These are phyloP conservation scores for Pseudopyricularia javanii DNA, from an alignment of 2,329 filamentous ascomycete genomes.

Conservation along the genomic window DNA sequence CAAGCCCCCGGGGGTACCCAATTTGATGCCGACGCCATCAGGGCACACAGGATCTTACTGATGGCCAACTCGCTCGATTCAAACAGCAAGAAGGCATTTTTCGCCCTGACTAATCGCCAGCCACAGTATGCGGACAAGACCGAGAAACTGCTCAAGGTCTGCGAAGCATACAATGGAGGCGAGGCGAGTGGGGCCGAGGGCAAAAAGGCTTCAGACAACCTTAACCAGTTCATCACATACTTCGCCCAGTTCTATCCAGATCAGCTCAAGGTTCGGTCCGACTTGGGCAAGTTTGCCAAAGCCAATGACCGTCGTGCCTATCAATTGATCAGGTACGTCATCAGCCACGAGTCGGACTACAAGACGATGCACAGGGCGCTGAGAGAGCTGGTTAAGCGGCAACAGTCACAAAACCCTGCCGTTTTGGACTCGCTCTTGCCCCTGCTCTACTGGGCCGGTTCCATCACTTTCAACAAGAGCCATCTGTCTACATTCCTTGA, in stretches of 20 bases:
- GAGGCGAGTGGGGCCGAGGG: slow-evolving; percentile 58
- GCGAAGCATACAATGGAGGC: slow-evolving; percentile 82
- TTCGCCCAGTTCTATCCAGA: slow-evolving; percentile 70
- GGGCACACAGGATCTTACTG: slow-evolving; percentile 73
- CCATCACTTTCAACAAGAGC: slow-evolving; percentile 86
- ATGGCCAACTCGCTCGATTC: slow-evolving; percentile 68
- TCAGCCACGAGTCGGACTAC: slow-evolving; percentile 79
- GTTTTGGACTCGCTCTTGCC: slow-evolving; percentile 72
- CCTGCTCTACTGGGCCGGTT: slow-evolving; percentile 70
- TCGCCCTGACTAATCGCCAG: slow-evolving; percentile 71
- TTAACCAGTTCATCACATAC: slow-evolving; percentile 62
- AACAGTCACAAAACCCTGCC: slow-evolving; percentile 55
- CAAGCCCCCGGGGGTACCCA: slow-evolving; percentile 15
- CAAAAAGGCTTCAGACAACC: slow-evolving; percentile 54
- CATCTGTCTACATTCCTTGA: slow-evolving; percentile 86
- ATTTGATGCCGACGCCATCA: slow-evolving; percentile 61
- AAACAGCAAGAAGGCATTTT: slow-evolving; percentile 76
- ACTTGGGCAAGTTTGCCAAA: slow-evolving; percentile 85
- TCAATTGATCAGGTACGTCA: slow-evolving; percentile 76
- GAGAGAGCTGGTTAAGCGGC: slow-evolving; percentile 75
- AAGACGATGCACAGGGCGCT: slow-evolving; percentile 82
- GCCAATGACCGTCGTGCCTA: slow-evolving; percentile 82
- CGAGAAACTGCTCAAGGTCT: slow-evolving; percentile 66
- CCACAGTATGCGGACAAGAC: slow-evolving; percentile 62
- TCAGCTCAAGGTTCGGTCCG: slow-evolving; percentile 53